Evolutionary conservation across 257 asterid genomes (phyloP), one percentile per base, ranked within the genome.

Genomic region (Nemophila menziesii): DNA sequence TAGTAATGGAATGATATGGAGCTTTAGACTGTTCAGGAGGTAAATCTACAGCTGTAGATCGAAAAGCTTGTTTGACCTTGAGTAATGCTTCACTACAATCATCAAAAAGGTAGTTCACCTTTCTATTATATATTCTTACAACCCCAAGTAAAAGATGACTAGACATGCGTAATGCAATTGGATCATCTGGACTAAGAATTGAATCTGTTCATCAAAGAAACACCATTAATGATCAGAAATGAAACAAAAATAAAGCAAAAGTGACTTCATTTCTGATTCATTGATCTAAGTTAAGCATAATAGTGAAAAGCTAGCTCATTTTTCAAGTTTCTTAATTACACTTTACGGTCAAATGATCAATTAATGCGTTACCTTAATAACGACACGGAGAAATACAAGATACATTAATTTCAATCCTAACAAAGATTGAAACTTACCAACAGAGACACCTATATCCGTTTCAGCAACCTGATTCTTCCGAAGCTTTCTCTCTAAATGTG

Each of bases 21-120:
- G 99, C 99, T 72, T 79, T 90, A 14, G 99, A 81, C 61, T 90
- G 83, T 79, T 90, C 99, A 16, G 96, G 99, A 14, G 96, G 99
- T 49, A 90, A 70, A 71, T 90, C 99, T 56, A 90, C 99, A 55
- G 94, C 89, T 48, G 99, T 68, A 54, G 94, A 79, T 47, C 99
- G 99, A 65, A 90, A 90, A 44, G 99, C 99, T 68, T 90, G 99
- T 71, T 86, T 90, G 26, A 90, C 57, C 55, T 86, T 82, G 60
- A 85, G 94, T 72, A 90, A 57, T 53, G 96, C 92, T 65, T 85
- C 99, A 24, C 96, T 90, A 71, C 96, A 90, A 54, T 90, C 99
- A 33, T 90, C 99, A 39, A 81, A 90, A 34, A 90, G 96, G 79
- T 90, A 90, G 67, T 76, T 76, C 74, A 90, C 99, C 82, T 90